Base-by-base conservation (phyloP, 768 basidiomycete species). In the Phylloporus sp. region DNA sequence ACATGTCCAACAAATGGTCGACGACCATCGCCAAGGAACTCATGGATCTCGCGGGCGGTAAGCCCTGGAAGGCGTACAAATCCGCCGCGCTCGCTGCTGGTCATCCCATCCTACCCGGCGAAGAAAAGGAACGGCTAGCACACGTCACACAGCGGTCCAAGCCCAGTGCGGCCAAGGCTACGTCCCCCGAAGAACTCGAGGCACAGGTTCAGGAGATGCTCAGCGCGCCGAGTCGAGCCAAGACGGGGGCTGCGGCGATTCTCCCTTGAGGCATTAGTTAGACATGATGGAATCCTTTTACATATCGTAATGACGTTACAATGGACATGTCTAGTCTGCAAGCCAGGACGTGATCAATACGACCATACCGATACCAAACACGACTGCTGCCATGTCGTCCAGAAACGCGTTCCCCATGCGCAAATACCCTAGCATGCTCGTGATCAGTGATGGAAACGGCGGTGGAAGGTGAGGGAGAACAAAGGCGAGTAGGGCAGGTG, bases 291-390 rank as follows among this genome's bases (percentile, higher is more conserved):
- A 37, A 43, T 18, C 2, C 37, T 15, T 5, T 9, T 18, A 46
- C 38, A 48, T 40, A 46, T 23, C 41, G 18, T 49, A 21, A 48
- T 35, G 23, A 45, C 45, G 39, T 34, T 38, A 44, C 33, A 33
- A 26, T 39, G 31, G 18, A 23, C 1, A 10, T 26, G 9, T 44
- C 47, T 53, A 66, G 38, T 46, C 49, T 27, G 55, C 51, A 18
- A 76, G 54, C 74, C 74, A 80, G 9, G 73, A 71, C 11, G 80
- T 73, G 46, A 80, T 62, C 57, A 76, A 69, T 7, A 86, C 64
- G 21, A 84, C 67, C 49, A 90, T 59, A 6, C 88, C 89, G 7
- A 90, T 61, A 3, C 81, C 85, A n/a, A 90, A 79, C 6, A 90
- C 59, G 5, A 86, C 59, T 1, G 77, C 79, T 3, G 86, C 78